Evolutionary conservation across 202 grass and related monocot genomes (phyloP), one percentile per base, ranked within the genome.

Genomic region (Elaeis oleifera): DNA sequence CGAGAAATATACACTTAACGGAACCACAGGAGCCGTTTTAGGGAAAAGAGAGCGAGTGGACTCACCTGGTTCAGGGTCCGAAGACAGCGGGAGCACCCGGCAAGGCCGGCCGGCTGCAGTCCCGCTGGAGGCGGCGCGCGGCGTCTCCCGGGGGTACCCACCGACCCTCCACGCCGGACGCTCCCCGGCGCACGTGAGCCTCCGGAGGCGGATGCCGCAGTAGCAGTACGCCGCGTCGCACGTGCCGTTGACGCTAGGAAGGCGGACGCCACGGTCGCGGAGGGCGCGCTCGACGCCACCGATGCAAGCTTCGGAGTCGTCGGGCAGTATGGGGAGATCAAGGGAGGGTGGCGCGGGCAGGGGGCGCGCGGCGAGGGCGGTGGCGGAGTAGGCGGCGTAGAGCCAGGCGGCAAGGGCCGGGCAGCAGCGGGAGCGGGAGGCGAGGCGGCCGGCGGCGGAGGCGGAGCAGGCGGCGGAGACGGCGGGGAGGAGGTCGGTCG

Each of bases 191-290:
- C 94, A 99, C 5, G 82, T 16, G 50, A 86, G 67, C 52, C 88
- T 67, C 70, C 88, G 60, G 56, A 97, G 72, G 78, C 78, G 79
- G 4, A 97, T 55, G 31, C 84, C 88, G 68, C 94, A 97, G 79
- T 83, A 88, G 76, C 88, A 96, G 67, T 85, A 85, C 8, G 81
- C 87, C 29, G 82, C 54, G 71, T 92, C 85, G 78, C 94, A 89
- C 26, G 94, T 89, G 59, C 76, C 61, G 53, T 18, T 55, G 67
- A 22, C 39, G 55, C 82, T 82, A n/a, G 88, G 88, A 25, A 89
- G 60, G 21, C 49, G 14, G 1, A 84, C 74, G 0, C 87, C 82
- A 13, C 64, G 79, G 14, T 70, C 67, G 5, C 74, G 74, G 63
- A 97, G 74, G 23, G 83, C 87, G 79, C 92, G 61, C 67, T 88